Evolutionary conservation across 495 filamentous ascomycete species (phyloP).

Genomic region (Aspergillus taichungensis): DNA sequence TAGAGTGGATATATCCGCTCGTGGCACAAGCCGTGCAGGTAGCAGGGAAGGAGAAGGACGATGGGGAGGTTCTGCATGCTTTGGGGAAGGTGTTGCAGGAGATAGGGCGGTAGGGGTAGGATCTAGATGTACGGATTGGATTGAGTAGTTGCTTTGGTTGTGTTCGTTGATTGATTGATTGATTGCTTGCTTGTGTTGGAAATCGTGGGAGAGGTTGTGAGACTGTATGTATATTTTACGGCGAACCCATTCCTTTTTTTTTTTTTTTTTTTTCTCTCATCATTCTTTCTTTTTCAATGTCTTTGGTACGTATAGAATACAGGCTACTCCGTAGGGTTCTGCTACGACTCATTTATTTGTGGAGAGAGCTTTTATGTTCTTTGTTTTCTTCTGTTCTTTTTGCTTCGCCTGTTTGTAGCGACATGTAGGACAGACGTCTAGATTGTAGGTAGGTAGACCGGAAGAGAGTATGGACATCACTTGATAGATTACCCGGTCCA

Average conservation of each 20-base stretch:
- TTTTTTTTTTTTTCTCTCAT: too few species aligned
- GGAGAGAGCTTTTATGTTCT: too few species aligned
- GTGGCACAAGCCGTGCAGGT: slow-evolving; percentile 60
- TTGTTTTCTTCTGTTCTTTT: neutral
- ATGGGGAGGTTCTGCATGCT: slow-evolving; percentile 49
- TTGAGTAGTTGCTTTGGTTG: neutral
- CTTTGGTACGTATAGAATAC: too few species aligned
- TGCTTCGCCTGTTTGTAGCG: neutral
- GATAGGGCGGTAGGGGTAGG: slow-evolving; percentile 22
- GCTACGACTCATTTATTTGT: too few species aligned
- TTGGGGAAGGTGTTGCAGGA: slow-evolving; percentile 60
- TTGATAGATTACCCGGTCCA: neutral
- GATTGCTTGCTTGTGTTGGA: too few species aligned
- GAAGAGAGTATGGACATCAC: too few species aligned
- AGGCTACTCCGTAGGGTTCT: too few species aligned
- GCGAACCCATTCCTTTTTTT: too few species aligned
- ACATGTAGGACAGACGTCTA: neutral
- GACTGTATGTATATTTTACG: too few species aligned
- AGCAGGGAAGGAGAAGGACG: slow-evolving; percentile 52
- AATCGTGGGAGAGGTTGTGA: too few species aligned
- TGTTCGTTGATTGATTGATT: neutral
- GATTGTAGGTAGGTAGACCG: too few species aligned
- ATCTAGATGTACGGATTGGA: neutral
- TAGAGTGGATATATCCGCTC: slow-evolving; percentile 77
- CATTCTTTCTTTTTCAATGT: too few species aligned